Conservation (phyloP, 2,329 filamentous ascomycete genomes). For the Penicillium sp. region DNA sequence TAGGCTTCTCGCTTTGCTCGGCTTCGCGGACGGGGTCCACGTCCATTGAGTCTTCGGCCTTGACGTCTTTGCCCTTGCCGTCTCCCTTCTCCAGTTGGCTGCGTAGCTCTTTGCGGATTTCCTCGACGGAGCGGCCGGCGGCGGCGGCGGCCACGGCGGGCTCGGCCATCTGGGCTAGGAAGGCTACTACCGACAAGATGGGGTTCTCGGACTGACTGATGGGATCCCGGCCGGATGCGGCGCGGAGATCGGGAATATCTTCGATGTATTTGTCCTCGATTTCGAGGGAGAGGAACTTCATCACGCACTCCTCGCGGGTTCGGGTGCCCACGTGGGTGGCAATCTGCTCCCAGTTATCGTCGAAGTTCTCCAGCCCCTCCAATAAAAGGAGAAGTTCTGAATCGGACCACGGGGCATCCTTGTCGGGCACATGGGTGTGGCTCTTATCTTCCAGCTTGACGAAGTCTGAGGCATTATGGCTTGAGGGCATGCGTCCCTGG, state of each 20-base stretch:
- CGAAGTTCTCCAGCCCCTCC: conserved; percentile 88
- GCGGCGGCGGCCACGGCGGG: conserved; percentile 89
- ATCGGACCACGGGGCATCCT: conserved; percentile 89
- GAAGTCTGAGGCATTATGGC: conserved; percentile 79
- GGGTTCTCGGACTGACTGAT: conserved; percentile 95
- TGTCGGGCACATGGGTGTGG: conserved; percentile 77
- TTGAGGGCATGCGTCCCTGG: conserved; percentile 79
- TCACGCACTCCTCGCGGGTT: conserved; percentile 91
- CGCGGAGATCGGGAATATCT: conserved; percentile 70
- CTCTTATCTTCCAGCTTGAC: conserved; percentile 86
- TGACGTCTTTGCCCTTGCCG: conserved; percentile 56
- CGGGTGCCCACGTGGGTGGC: conserved; percentile 90
- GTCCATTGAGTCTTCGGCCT: conserved; percentile 65
- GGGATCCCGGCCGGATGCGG: conserved; percentile 78
- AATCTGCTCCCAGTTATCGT: conserved; percentile 94
- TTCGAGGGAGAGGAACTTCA: conserved; percentile 94
- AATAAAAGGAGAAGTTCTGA: conserved; percentile 86
- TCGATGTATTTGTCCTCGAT: conserved; percentile 98
- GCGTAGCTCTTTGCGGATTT: conserved; percentile 79
- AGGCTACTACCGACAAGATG: conserved; percentile 93
- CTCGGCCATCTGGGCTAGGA: conserved; percentile 88
- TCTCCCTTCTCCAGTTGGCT: conserved; percentile 72
- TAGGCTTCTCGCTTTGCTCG: conserved; percentile 46
- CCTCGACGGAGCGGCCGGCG: conserved; percentile 82
- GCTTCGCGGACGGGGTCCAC: conserved; percentile 50